Percentiles rank a stretch among this genome's conserved stretches.
These are phyloP conservation scores for Phaeosphaeriaceae sp. DNA, from an alignment of 2,329 filamentous ascomycete species.

Conservation along the genomic window DNA sequence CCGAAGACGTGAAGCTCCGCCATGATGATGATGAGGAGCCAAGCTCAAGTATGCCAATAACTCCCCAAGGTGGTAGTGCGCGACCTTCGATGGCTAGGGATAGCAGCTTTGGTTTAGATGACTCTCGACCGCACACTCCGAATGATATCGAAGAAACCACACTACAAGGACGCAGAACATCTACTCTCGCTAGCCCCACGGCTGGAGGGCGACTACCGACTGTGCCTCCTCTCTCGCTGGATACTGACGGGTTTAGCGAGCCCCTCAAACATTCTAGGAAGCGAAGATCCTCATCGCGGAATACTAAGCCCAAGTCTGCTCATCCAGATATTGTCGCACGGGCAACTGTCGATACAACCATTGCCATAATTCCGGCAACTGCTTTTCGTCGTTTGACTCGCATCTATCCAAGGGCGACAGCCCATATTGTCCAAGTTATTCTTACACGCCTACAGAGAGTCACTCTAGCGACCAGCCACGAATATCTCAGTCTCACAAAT, in stretches of 20 bases:
- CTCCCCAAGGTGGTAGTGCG: slow-evolving; percentile 25
- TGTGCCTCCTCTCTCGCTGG: slow-evolving; percentile 79
- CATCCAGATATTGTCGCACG: slow-evolving; percentile 98
- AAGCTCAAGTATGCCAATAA: slow-evolving; percentile 35
- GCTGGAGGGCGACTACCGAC: slow-evolving; percentile 53
- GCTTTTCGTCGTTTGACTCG: slow-evolving; percentile 91
- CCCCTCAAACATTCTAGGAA: slow-evolving; percentile 28
- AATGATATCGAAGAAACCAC: slow-evolving; percentile 24
- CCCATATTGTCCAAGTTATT: slow-evolving; percentile 98
- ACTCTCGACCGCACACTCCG: slow-evolving; percentile 42
- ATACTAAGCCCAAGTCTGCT: slow-evolving; percentile 69
- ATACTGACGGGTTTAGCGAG: slow-evolving; percentile 47
- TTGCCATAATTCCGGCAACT: slow-evolving; percentile 96
- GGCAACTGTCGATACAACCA: slow-evolving; percentile 94
- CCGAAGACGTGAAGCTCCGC: slow-evolving; percentile 86
- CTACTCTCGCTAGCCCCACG: slow-evolving; percentile 44
- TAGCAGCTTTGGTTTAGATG: slow-evolving; percentile 40
- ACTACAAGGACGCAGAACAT: slow-evolving; percentile 35
- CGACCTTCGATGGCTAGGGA: slow-evolving; percentile 32
- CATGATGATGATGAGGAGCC: slow-evolving; percentile 70
- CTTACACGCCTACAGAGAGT: slow-evolving; percentile 92
- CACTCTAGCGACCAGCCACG: slow-evolving; percentile 91
- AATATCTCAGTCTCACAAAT: slow-evolving; percentile 87
- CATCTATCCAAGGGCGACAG: slow-evolving; percentile 93
- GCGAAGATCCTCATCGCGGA: slow-evolving; percentile 33